These are phyloP conservation scores for Lathyrus aphaca DNA, from an alignment of 306 rosid species.

Conservation along the genomic window DNA sequence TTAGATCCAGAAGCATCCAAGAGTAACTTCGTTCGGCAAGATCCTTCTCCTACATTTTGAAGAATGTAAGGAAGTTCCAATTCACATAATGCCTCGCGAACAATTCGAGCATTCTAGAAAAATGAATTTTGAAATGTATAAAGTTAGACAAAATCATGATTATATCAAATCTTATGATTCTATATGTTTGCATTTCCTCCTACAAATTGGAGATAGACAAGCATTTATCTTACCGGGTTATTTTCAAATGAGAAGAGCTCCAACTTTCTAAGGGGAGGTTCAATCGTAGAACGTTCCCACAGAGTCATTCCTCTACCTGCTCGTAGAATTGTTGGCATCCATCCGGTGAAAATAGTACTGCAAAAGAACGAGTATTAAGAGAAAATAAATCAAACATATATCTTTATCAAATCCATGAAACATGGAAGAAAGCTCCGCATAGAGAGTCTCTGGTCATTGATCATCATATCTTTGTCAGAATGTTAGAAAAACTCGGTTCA, in stretches of 20 bases:
- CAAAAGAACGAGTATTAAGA: constrained; percentile 22
- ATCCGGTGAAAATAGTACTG: constrained; percentile 88
- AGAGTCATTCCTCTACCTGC: constrained; percentile 94
- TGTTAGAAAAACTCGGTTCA: neutral
- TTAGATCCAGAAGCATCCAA: constrained; percentile 64
- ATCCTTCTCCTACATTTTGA: constrained; percentile 88
- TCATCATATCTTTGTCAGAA: neutral
- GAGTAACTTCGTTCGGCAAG: constrained; percentile 55
- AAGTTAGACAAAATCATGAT: constrained; percentile 31
- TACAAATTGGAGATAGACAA: constrained; percentile 26
- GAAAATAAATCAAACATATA: constrained; percentile 1
- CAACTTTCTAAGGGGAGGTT: constrained; percentile 67
- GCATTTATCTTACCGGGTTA: constrained; percentile 59
- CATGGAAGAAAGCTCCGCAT: neutral
- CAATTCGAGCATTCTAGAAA: constrained; percentile 76
- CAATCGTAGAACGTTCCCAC: constrained; percentile 65
- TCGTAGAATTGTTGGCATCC: constrained; percentile 86
- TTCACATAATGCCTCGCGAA: constrained; percentile 96
- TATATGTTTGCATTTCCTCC: constrained; percentile 8
- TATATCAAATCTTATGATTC: constrained; percentile 17
- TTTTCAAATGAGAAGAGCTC: constrained; percentile 92
- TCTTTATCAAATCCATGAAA: constrained; percentile 11
- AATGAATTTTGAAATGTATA: constrained; percentile 6
- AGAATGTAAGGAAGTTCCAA: constrained; percentile 91
- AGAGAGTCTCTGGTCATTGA: neutral